Evolutionary conservation across 805 yeast genomes (phyloP).

Genomic region (Candida schatavii): DNA sequence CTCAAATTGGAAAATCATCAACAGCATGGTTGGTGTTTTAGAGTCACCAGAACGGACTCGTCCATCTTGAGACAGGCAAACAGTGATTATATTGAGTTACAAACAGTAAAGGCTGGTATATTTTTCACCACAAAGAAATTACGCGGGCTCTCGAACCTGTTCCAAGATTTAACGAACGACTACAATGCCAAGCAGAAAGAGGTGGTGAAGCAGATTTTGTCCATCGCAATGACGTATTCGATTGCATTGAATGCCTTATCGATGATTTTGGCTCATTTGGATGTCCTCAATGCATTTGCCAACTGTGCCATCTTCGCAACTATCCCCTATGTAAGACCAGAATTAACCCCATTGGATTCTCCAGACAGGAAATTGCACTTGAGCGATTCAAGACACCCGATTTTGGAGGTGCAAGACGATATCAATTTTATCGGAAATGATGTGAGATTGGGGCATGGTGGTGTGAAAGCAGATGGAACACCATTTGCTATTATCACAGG

Average conservation of each 20-base stretch:
- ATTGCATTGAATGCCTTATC: slow-evolving; percentile 74
- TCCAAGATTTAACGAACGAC: slow-evolving; percentile 55
- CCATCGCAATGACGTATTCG: slow-evolving; percentile 76
- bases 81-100: slow-evolving; percentile 67
- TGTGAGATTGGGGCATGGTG: slow-evolving; percentile 52
- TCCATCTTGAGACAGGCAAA: slow-evolving; percentile 62
- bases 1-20: slow-evolving; percentile 85
- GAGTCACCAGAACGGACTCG: slow-evolving; percentile 89
- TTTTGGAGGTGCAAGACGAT: slow-evolving; percentile 89
- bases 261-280: slow-evolving; percentile 65
- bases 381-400: slow-evolving; percentile 88
- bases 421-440: slow-evolving; percentile 90
- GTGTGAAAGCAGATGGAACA: slow-evolving; percentile 27
- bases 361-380: slow-evolving; percentile 49
- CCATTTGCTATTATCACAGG: slow-evolving; percentile 89
- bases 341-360: slow-evolving; percentile 49
- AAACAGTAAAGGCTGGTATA: slow-evolving; percentile 94
- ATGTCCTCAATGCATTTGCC: slow-evolving; percentile 83
- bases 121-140: slow-evolving; percentile 77
- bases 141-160: slow-evolving; percentile 56
- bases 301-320: slow-evolving; percentile 79
- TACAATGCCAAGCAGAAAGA: slow-evolving; percentile 75
- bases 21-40: slow-evolving; percentile 90
- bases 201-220: slow-evolving; percentile 78
- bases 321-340: slow-evolving; percentile 74